Evolutionary conservation across 495 filamentous ascomycete species (phyloP).

Genomic region (Penicillium silybi): DNA sequence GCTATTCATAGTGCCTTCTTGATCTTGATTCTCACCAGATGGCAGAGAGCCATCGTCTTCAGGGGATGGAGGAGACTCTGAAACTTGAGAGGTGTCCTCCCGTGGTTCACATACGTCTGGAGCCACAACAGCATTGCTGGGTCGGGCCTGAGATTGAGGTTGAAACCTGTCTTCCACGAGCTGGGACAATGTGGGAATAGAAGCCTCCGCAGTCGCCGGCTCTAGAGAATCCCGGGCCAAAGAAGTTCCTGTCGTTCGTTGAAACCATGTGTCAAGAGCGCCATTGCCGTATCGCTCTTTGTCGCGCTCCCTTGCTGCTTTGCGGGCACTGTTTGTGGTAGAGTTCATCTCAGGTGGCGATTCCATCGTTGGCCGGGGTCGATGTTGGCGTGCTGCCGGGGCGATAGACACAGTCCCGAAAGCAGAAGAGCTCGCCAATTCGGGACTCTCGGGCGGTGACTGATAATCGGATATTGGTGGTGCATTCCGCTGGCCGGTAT

Average conservation of each 20-base stretch:
- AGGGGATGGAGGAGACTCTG: neutral
- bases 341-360: neutral
- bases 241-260: slow-evolving; percentile 22
- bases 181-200: slow-evolving; percentile 17
- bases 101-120: neutral
- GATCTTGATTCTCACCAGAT: neutral
- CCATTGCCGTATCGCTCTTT: slow-evolving; percentile 37
- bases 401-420: slow-evolving; percentile 10
- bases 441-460: neutral
- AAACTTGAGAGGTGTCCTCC: neutral
- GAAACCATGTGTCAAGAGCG: slow-evolving; percentile 40
- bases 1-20: slow-evolving; percentile 13
- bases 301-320: slow-evolving; percentile 24
- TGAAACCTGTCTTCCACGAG: slow-evolving; percentile 25
- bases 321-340: neutral
- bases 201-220: neutral
- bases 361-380: neutral
- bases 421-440: slow-evolving; percentile 2
- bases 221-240: slow-evolving; percentile 1
- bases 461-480: neutral
- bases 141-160: neutral
- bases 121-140: neutral
- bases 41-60: neutral
- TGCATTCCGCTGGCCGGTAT: neutral
- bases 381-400: neutral